These are phyloP conservation scores for Telopea speciosissima DNA, from an alignment of 177 flowering plant genomes.

Conservation along the genomic window DNA sequence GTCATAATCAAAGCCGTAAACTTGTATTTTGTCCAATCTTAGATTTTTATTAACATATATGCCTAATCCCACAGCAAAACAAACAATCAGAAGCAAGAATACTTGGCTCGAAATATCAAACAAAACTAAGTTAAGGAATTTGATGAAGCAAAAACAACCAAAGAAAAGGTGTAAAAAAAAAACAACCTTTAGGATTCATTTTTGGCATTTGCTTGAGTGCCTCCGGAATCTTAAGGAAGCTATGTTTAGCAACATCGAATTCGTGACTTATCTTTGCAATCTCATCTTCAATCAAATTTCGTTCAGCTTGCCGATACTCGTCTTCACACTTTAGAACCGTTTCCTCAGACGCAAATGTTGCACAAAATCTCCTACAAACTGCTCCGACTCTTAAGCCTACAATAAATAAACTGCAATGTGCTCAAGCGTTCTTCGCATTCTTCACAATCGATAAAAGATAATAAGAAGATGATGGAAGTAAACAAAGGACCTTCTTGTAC, in stretches of 20 bases:
- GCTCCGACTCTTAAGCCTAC: slow-evolving; percentile 25
- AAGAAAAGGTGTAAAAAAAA: neutral
- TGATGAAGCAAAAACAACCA: too few species aligned
- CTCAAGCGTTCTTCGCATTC: neutral
- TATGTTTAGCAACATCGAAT: slow-evolving; percentile 51
- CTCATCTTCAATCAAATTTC: slow-evolving; percentile 25
- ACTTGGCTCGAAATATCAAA: neutral
- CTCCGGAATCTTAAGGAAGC: slow-evolving; percentile 61
- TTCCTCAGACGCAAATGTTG: slow-evolving; percentile 15
- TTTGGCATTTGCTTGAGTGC: slow-evolving; percentile 68
- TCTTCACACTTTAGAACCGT: slow-evolving; percentile 16
- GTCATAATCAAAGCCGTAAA: slow-evolving; percentile 91
- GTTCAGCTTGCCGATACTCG: slow-evolving; percentile 10
- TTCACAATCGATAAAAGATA: too few species aligned
- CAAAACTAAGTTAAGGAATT: neutral
- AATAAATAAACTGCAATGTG: neutral
- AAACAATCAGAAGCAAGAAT: neutral
- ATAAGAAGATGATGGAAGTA: neutral
- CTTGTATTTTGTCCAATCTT: slow-evolving; percentile 74
- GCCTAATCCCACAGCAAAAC: slow-evolving; percentile 33
- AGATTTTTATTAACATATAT: slow-evolving; percentile 85
- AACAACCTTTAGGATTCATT: slow-evolving; percentile 77
- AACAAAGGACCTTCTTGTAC: slow-evolving; percentile 14
- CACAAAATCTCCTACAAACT: slow-evolving; percentile 16
- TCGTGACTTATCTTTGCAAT: slow-evolving; percentile 41